These are phyloP conservation scores for Nidula niveotomentosa DNA, from an alignment of 1,284 basidiomycete genomes.

Conservation along the genomic window DNA sequence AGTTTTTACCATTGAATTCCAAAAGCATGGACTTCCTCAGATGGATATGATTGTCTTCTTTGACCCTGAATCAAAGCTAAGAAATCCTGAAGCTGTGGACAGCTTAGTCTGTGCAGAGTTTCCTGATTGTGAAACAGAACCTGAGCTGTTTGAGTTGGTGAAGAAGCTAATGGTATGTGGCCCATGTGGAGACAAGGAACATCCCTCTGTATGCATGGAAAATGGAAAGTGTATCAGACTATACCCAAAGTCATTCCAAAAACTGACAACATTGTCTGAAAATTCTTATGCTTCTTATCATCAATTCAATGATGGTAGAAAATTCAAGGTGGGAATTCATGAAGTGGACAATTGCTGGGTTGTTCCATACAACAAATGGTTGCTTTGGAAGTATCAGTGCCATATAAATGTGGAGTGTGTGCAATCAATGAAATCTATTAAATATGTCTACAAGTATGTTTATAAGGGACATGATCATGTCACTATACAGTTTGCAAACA, in stretches of 20 bases:
- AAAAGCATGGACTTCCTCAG: constrained; percentile 43
- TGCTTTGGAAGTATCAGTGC: constrained; percentile 32
- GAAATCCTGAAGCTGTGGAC: constrained; percentile 32
- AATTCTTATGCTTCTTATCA: no score
- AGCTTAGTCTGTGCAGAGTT: constrained; percentile 31
- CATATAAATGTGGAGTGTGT: constrained; percentile 45
- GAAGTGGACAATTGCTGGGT: no score
- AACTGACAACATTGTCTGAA: no score
- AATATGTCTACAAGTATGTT: constrained; percentile 47
- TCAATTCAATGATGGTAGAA: no score
- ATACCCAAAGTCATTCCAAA: no score
- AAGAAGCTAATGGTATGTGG: constrained; percentile 38
- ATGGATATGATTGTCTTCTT: constrained; percentile 40
- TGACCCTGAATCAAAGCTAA: constrained; percentile 19
- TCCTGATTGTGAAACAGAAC: constrained; percentile 31
- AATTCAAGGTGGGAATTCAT: no score
- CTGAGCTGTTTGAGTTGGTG: constrained; percentile 26
- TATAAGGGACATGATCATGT: constrained; percentile 39
- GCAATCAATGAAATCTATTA: constrained; percentile 28
- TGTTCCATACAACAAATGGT: constrained; percentile 30
- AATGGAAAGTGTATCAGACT: constrained; percentile 24
- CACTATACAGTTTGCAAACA: constrained; percentile 17
- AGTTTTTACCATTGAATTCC: constrained; percentile 40
- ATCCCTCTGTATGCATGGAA: constrained; percentile 21
- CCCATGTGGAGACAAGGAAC: constrained; percentile 30